A percentile compares a stretch with the other conserved stretches of the same genome.
Evolutionary conservation across 176 grass and related monocot species (phyloP).

Genomic region (Hsuehochloa calcarea): DNA sequence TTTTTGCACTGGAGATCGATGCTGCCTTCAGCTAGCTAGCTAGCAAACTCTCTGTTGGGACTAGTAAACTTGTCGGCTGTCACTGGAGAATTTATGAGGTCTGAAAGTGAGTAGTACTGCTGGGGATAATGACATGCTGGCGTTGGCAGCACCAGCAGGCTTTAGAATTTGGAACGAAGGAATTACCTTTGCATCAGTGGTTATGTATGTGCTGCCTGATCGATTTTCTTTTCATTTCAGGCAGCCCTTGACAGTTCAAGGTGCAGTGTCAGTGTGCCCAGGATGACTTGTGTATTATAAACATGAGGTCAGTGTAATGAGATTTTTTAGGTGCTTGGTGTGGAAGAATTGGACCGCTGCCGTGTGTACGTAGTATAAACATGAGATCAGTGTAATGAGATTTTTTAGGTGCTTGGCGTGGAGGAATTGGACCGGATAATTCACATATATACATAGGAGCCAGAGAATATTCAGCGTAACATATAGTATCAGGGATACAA

Average conservation of each 20-base stretch:
- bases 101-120: neutral
- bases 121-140: neutral
- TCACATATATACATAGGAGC: neutral
- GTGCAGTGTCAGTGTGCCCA: neutral
- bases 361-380: no score
- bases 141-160: neutral
- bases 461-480: neutral
- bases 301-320: neutral
- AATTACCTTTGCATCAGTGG: neutral
- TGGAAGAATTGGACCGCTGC: neutral
- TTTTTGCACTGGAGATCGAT: neutral
- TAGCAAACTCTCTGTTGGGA: no score
- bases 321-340: neutral
- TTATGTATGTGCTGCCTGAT: neutral
- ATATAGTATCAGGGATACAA: neutral
- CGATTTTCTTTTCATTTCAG: no score
- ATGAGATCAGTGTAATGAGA: neutral
- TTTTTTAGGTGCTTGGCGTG: neutral
- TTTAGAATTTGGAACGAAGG: neutral
- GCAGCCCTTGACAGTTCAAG: neutral
- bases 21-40: neutral
- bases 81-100: neutral
- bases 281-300: neutral
- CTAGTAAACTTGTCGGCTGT: neutral
- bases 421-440: neutral